Evolutionary conservation across 768 basidiomycete species (phyloP).

Genomic region (Agaricus bisporus): DNA sequence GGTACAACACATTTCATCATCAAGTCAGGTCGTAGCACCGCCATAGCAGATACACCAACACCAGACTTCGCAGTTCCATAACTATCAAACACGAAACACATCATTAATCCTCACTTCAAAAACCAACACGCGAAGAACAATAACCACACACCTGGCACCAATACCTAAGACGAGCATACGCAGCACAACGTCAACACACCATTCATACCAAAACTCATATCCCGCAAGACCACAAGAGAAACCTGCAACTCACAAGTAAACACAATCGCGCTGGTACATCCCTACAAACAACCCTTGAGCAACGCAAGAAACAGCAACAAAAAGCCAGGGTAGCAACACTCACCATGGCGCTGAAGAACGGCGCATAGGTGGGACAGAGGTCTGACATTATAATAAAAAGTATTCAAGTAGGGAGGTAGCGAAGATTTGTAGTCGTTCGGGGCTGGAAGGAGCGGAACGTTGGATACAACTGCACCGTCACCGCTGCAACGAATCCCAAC

Average conservation of each 20-base stretch:
- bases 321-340: constrained; percentile 21
- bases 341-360: constrained; percentile 97
- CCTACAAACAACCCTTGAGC: constrained; percentile 39
- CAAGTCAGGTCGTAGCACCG: constrained; percentile 89
- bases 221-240: background rate
- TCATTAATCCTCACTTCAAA: background rate
- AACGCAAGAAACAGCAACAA: constrained; percentile 9
- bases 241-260: constrained; percentile 77
- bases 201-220: background rate
- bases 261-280: constrained; percentile 94
- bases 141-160: constrained; percentile 61
- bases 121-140: constrained; percentile 9
- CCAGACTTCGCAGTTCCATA: constrained; percentile 99
- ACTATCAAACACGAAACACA: constrained; percentile 33
- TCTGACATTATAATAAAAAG: constrained; percentile 51
- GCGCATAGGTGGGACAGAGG: constrained; percentile 90
- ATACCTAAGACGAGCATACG: constrained; percentile 45
- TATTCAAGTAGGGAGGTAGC: background rate
- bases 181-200: background rate
- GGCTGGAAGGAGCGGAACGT: constrained; percentile 6
- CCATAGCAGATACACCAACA: constrained; percentile 97
- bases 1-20: constrained; percentile 99
- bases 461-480: background rate
- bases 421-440: background rate
- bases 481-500: background rate